Percentiles rank a stretch among this genome's conserved stretches.
These are phyloP conservation scores for Phytopythium kandeliae DNA, from an alignment of 352 stramenopile species.

Conservation along the genomic window DNA sequence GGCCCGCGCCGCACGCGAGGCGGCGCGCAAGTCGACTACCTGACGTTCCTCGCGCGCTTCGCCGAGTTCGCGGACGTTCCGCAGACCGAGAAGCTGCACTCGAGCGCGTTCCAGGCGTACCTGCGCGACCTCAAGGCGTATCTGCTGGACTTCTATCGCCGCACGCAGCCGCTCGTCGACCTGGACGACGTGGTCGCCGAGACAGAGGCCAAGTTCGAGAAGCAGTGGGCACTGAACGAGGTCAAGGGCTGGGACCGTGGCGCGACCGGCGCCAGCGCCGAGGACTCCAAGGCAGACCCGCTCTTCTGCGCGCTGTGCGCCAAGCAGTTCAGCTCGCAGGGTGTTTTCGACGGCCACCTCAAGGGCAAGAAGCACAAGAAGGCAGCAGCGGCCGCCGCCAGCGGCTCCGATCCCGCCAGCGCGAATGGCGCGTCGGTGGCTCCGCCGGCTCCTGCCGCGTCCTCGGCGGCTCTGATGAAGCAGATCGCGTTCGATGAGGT, in stretches of 20 bases:
- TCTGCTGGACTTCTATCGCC: conserved; percentile 82
- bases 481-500: conserved; percentile 66
- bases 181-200: conserved; percentile 82
- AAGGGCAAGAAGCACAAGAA: conserved; percentile 82
- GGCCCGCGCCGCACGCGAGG: not conserved
- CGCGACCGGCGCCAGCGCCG: not conserved
- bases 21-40: conserved; percentile 51
- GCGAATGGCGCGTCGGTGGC: conserved; percentile 7
- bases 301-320: conserved; percentile 63
- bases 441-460: conserved; percentile 6
- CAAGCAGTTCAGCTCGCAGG: conserved; percentile 70
- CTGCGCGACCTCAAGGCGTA: conserved; percentile 73
- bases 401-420: not conserved
- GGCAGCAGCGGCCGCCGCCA: conserved; percentile 24
- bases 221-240: conserved; percentile 62
- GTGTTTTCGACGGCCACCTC: conserved; percentile 67
- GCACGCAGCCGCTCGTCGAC: conserved; percentile 85
- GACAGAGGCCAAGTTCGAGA: conserved; percentile 78
- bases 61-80: conserved; percentile 62
- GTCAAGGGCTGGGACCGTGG: conserved; percentile 50
- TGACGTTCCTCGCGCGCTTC: conserved; percentile 65
- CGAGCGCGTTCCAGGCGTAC: conserved; percentile 57
- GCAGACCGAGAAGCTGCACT: conserved; percentile 47
- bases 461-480: conserved; percentile 32
- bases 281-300: conserved; percentile 3